Evolutionary conservation across 163 green algal species (phyloP).

Genomic region (Botryococcus braunii): DNA sequence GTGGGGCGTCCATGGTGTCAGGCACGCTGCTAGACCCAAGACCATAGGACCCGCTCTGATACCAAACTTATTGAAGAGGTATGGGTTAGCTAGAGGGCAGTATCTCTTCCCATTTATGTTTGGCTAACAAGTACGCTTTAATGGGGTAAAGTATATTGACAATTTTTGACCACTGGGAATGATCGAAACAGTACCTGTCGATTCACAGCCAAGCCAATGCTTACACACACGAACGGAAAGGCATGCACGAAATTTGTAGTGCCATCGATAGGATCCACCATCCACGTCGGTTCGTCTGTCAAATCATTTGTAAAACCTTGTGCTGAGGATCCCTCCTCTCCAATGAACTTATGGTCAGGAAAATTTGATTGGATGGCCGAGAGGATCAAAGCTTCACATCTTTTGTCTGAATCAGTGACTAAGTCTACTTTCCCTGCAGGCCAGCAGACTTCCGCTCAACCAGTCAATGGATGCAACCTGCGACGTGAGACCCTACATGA

Average conservation of each 20-base stretch:
- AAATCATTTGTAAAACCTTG: slow-evolving; percentile 48
- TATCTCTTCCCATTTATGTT: too few relatives aligned
- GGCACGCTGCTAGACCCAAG: too few relatives aligned
- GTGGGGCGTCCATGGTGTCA: too few relatives aligned
- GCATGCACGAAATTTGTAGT: slow-evolving; percentile 97
- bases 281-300: slow-evolving; percentile 85
- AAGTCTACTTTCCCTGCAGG: slow-evolving; percentile 61
- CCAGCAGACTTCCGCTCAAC: too few relatives aligned
- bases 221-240: slow-evolving; percentile 87
- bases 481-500: neutral
- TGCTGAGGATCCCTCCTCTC: slow-evolving; percentile 69
- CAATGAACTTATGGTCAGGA: slow-evolving; percentile 87
- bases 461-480: too few relatives aligned
- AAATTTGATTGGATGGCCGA: slow-evolving; percentile 58
- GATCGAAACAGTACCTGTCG: slow-evolving; percentile 18
- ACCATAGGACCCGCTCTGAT: too few relatives aligned
- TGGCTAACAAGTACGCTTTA: too few relatives aligned
- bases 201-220: slow-evolving; percentile 76
- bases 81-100: too few relatives aligned
- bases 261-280: slow-evolving; percentile 41
- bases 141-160: too few relatives aligned
- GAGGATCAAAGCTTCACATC: slow-evolving; percentile 76
- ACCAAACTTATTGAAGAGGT: too few relatives aligned
- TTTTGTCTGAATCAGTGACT: slow-evolving; percentile 93
- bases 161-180: too few relatives aligned